These are phyloP conservation scores for Boechera stricta DNA, from an alignment of 345 rosid genomes.

Conservation along the genomic window DNA sequence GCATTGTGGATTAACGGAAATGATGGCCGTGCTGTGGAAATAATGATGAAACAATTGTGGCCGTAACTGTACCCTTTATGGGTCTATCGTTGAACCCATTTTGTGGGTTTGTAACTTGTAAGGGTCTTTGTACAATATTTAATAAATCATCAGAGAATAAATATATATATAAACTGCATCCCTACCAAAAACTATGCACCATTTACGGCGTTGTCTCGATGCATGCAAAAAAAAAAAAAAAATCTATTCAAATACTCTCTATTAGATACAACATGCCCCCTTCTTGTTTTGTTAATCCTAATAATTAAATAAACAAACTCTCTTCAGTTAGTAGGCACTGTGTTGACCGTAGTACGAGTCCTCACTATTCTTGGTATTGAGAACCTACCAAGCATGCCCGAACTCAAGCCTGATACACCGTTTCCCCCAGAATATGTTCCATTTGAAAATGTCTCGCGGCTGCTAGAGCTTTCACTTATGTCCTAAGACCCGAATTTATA, in stretches of 20 bases:
- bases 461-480: constrained; percentile 42
- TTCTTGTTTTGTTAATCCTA: constrained; percentile 12
- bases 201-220: constrained; percentile 2
- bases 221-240: background rate
- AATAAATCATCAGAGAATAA: too few relatives aligned
- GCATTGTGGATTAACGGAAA: too few relatives aligned
- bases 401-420: constrained; percentile 4
- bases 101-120: too few relatives aligned
- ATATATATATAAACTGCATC: constrained; percentile 28
- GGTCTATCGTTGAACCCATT: too few relatives aligned
- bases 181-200: constrained; percentile 33
- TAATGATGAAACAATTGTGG: too few relatives aligned
- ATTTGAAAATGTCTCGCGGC: constrained; percentile 33
- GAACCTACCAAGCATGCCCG: constrained; percentile 6
- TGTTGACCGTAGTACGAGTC: constrained; percentile 26
- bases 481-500: constrained; percentile 50
- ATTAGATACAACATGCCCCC: constrained; percentile 1
- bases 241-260: constrained; percentile 2
- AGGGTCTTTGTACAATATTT: too few relatives aligned
- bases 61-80: too few relatives aligned
- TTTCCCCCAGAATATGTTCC: constrained; percentile 34
- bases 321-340: constrained; percentile 23
- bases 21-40: too few relatives aligned
- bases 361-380: constrained; percentile 40
- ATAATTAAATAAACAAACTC: background rate